Conservation (phyloP, 495 filamentous ascomycete genomes). For the Podospora anserina region DNA sequence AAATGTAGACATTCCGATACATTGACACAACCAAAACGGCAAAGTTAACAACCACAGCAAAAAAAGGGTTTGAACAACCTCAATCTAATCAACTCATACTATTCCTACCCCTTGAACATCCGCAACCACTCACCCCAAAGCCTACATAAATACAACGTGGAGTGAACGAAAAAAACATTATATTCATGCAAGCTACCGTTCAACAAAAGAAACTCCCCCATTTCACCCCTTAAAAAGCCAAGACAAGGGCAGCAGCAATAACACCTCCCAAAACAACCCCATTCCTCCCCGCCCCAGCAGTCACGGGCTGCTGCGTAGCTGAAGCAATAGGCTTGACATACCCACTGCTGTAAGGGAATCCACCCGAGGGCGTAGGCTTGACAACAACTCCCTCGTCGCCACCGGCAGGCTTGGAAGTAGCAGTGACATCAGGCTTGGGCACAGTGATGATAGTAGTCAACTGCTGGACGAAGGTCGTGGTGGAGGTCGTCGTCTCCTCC, state of each 20-base stretch:
- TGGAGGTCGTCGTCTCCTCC: conserved; percentile 14
- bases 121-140: neutral
- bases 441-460: conserved; percentile 30
- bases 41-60: too few relatives aligned
- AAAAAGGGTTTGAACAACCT: too few relatives aligned
- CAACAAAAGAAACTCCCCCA: conserved; percentile 5
- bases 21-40: too few relatives aligned
- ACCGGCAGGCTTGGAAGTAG: neutral
- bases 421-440: conserved; percentile 19
- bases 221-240: conserved; percentile 22
- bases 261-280: conserved; percentile 23
- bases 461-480: conserved; percentile 11
- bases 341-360: conserved; percentile 10
- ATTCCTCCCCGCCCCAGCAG: conserved; percentile 31
- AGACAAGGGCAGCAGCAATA: conserved; percentile 25
- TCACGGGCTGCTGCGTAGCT: conserved; percentile 18
- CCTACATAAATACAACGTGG: neutral
- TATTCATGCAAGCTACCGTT: neutral
- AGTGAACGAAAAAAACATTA: neutral
- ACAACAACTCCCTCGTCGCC: neutral
- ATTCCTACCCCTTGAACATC: neutral
- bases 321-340: conserved; percentile 10
- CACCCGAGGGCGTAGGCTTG: conserved; percentile 15
- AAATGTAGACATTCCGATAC: too few relatives aligned
- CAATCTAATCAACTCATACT: neutral